These are phyloP conservation scores for Apiotrichum mycotoxinovorans DNA, from an alignment of 1,284 basidiomycete genomes.

Conservation along the genomic window DNA sequence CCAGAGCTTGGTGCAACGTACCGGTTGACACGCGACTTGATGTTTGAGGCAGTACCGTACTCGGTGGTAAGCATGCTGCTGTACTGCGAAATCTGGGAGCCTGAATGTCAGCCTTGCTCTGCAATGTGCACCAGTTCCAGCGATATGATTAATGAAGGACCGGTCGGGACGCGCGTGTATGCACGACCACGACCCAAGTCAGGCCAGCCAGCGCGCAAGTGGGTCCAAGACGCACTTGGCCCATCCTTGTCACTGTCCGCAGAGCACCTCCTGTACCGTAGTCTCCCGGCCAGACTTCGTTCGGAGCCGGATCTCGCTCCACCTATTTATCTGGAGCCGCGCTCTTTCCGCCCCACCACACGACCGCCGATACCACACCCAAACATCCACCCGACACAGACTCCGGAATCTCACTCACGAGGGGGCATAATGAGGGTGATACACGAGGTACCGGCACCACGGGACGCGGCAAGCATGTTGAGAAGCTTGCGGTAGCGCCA, in stretches of 20 bases:
- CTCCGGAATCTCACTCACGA: slow-evolving; percentile 55
- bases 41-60: slow-evolving; percentile 96
- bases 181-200: too few species aligned
- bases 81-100: slow-evolving; percentile 92
- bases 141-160: too few species aligned
- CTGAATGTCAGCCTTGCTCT: slow-evolving; percentile 9
- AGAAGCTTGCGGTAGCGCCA: slow-evolving; percentile 98
- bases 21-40: slow-evolving; percentile 98
- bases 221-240: too few species aligned
- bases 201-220: too few species aligned
- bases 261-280: too few species aligned
- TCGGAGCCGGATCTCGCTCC: too few species aligned
- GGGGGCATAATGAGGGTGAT: slow-evolving; percentile 97
- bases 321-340: too few species aligned
- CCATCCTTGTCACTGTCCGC: too few species aligned
- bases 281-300: too few species aligned
- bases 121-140: background rate
- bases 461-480: slow-evolving; percentile 85
- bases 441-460: slow-evolving; percentile 98
- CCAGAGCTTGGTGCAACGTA: slow-evolving; percentile 12
- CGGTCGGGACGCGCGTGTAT: too few species aligned
- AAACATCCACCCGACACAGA: background rate
- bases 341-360: too few species aligned
- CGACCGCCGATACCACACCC: too few species aligned
- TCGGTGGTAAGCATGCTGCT: slow-evolving; percentile 96